These are phyloP conservation scores for Fragilariopsis cylindrus DNA, from an alignment of 108 stramenopile species.

Conservation along the genomic window DNA sequence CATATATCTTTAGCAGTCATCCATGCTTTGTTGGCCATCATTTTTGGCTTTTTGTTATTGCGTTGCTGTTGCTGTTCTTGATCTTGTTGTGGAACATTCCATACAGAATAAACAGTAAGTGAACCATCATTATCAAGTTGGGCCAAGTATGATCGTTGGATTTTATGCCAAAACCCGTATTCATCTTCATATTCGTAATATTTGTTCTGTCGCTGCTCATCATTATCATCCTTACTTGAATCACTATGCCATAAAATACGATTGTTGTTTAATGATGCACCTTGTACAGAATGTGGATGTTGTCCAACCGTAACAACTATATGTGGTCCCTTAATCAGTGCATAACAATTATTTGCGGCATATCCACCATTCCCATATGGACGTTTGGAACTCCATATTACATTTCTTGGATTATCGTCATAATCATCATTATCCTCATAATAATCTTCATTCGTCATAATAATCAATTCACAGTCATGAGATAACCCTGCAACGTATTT, in stretches of 20 bases:
- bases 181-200: slow-evolving; percentile 37
- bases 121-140: slow-evolving; percentile 78
- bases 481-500: slow-evolving; percentile 60
- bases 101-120: slow-evolving; percentile 61
- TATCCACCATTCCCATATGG: slow-evolving; percentile 1
- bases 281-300: slow-evolving; percentile 11
- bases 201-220: slow-evolving; percentile 25
- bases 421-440: slow-evolving; percentile 17
- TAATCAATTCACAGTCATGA: slow-evolving; percentile 61
- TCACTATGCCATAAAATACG: slow-evolving; percentile 65
- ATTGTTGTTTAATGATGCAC: background rate
- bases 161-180: slow-evolving; percentile 21
- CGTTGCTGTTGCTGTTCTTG: slow-evolving; percentile 12
- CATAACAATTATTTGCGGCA: slow-evolving; percentile 41
- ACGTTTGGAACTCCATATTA: slow-evolving; percentile 11
- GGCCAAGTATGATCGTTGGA: slow-evolving; percentile 53
- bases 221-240: slow-evolving; percentile 6
- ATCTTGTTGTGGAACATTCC: slow-evolving; percentile 15
- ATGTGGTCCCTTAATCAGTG: slow-evolving; percentile 51
- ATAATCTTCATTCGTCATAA: slow-evolving; percentile 26
- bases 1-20: slow-evolving; percentile 30
- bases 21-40: slow-evolving; percentile 16
- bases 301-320: slow-evolving; percentile 40
- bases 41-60: background rate
- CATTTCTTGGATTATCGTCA: background rate